phyloP scores from a whole-genome alignment of 2,329 filamentous ascomycete species.

The Pestalotiopsis sp. region DNA sequence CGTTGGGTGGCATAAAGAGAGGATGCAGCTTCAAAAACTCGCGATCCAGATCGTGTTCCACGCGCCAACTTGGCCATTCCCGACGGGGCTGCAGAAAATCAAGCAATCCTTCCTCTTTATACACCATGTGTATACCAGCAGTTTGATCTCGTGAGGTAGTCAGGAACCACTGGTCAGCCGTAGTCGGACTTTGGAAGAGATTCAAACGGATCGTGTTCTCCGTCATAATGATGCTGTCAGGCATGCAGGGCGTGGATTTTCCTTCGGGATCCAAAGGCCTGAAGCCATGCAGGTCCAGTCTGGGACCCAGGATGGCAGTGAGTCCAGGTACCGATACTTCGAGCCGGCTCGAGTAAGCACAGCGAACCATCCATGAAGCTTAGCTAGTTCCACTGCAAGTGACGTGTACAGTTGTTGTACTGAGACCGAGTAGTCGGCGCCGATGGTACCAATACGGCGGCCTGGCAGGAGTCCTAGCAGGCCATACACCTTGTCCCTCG shows the following conservation, averaged over 20 bases:
- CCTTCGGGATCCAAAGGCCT: neutral
- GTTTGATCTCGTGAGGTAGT: no score
- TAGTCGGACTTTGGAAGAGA: neutral
- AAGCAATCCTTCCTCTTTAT: no score
- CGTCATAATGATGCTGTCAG: neutral
- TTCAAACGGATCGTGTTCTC: neutral
- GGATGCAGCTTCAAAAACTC: no score
- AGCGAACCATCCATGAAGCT: neutral
- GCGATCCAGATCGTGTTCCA: no score
- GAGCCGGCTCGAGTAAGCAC: slow-evolving; percentile 10
- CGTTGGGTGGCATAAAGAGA: no score
- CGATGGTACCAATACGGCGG: neutral
- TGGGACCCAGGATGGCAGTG: slow-evolving; percentile 17
- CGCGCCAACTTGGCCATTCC: no score
- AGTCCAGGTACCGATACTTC: neutral
- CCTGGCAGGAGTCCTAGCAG: neutral
- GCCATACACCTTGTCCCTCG: neutral
- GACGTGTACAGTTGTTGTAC: neutral
- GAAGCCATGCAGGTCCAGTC: slow-evolving; percentile 10
- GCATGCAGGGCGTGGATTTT: neutral
- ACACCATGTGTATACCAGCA: no score
- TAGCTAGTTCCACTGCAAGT: slow-evolving; percentile 10
- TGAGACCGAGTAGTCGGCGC: neutral
- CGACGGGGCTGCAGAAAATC: no score
- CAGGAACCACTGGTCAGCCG: no score